Evolutionary conservation across 2,329 filamentous ascomycete species (phyloP), one percentile per base, ranked within the genome.

Genomic region (Cercospora nicotianae): DNA sequence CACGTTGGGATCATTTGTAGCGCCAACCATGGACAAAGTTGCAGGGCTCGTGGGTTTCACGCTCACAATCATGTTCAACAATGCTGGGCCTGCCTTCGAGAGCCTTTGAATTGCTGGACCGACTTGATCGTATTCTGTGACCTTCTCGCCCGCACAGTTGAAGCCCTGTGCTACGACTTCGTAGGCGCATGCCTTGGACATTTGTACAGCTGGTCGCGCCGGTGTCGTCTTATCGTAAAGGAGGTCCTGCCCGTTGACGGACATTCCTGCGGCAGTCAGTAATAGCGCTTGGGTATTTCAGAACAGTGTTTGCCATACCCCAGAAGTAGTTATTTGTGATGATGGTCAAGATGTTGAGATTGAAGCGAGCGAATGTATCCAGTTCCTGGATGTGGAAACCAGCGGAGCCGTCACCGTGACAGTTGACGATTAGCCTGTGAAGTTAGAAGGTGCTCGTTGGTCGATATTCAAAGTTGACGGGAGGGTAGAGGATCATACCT

Each of bases 381-480:
- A 83, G 77, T 68, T 83, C 82, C 63, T 79, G 79, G 53, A 83
- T 74, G 66, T 84, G 79, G 71, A 84, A 82, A 1, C 82, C 82
- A 0, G 80, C 81, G 16, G 75, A 78, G 5, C 81, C 82, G 68
- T 84, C 82, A 8, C 82, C 82, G 48, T 83, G 81, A 3, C 83
- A 75, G 66, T 81, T 83, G 5, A 84, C 73, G 0, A 84, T 74
- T 13, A 80, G 74, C 5, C 76, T 72, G 12, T 33, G 7, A 20
- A 36, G 28, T 23, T 59, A 26, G 51, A 30, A 23, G 6, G 18
- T 31, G 55, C n/a, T 20, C 13, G 26, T 59, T 5, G 36, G 55
- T 33, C 8, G 26, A 33, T 13, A 18, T 28, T 16, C 36, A 51
- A 30, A 6, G 18, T 23, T 31, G 18, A 8, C 16, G 7, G 28